Evolutionary conservation across 2,329 filamentous ascomycete genomes (phyloP), one percentile per base, ranked within the genome.

Genomic region (Apiospora rasikravindrae): DNA sequence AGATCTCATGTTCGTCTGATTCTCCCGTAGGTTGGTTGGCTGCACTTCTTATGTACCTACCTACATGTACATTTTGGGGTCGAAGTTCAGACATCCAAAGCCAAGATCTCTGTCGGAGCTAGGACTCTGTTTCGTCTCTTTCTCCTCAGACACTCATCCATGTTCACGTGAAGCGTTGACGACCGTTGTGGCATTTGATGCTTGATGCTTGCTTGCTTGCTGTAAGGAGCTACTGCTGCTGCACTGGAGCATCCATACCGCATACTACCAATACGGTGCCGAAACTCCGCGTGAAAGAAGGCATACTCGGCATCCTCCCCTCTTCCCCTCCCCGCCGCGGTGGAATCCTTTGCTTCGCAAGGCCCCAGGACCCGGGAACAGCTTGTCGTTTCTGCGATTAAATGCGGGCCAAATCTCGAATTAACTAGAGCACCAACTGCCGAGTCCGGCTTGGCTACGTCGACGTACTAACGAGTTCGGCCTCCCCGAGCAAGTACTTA

Each of bases 111-210:
- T 26, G n/a, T n/a, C 13, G 33, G 33, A 51, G n/a, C 22, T 51
- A 26, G 49, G 49, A 24, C 45, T 64, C 33, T 40, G 57, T 64
- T 64, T 64, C 57, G 57, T 64, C 57, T 64, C 57, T 37, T 37
- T 64, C 57, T 19, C 57, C 19, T 22, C 33, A 19, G 16, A 37
- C 19, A n/a, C 29, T 5, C 19, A 64, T 14, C 57, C 57, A 64
- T 40, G 57, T 64, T n/a, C 19, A 64, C 57, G 57, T 64, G 57
- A n/a, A 51, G n/a, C 24, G n/a, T 8, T 24, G 47, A 24, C 47
- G 47, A 51, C 47, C 10, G 33, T 33, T 51, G 8, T 26, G 4
- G 11, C 10, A 24, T 51, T 51, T 24, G 47, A 24, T 13, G 47
- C 47, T 51, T 24, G 47, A 24, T 13, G 47, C 47, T 33, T 33